Conservation (phyloP, 306 rosid species). For the Cucurbita pepo region DNA sequence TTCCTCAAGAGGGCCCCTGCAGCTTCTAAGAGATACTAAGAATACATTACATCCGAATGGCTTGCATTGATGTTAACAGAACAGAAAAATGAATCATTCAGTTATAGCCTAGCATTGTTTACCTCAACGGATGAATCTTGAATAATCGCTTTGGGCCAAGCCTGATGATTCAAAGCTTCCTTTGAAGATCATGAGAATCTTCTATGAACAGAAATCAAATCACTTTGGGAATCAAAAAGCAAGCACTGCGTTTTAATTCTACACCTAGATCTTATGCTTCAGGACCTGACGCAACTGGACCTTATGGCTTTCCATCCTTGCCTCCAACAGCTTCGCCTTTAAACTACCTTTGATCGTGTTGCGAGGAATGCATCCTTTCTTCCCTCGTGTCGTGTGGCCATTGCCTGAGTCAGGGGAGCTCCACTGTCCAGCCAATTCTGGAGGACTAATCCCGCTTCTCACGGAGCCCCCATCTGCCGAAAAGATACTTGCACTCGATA, state of each 20-base stretch:
- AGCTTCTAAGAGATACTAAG: not conserved
- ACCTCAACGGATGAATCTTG: not conserved
- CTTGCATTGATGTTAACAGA: not conserved
- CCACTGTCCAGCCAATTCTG: constrained; percentile 52
- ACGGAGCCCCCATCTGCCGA: constrained; percentile 58
- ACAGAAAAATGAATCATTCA: not conserved
- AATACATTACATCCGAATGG: not conserved
- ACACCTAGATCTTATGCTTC: constrained; percentile 55
- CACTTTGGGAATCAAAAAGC: no score
- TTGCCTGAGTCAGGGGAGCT: constrained; percentile 69
- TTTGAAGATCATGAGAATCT: not conserved
- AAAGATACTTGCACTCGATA: constrained; percentile 44
- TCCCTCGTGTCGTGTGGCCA: constrained; percentile 36
- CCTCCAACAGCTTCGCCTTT: constrained; percentile 79
- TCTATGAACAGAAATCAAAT: not conserved
- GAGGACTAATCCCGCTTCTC: constrained; percentile 46
- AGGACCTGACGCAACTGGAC: constrained; percentile 83
- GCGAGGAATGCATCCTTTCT: constrained; percentile 78
- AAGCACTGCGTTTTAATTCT: no score
- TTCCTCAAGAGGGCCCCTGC: not conserved
- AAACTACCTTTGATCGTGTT: constrained; percentile 53
- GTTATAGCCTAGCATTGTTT: not conserved
- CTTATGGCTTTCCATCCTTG: constrained; percentile 80
- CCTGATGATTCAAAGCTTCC: not conserved
- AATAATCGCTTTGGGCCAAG: not conserved